Percentiles rank a stretch among this genome's conserved stretches.
phyloP scores from a whole-genome alignment of 441 rosid genomes.

The Gossypium schwendimanii region DNA sequence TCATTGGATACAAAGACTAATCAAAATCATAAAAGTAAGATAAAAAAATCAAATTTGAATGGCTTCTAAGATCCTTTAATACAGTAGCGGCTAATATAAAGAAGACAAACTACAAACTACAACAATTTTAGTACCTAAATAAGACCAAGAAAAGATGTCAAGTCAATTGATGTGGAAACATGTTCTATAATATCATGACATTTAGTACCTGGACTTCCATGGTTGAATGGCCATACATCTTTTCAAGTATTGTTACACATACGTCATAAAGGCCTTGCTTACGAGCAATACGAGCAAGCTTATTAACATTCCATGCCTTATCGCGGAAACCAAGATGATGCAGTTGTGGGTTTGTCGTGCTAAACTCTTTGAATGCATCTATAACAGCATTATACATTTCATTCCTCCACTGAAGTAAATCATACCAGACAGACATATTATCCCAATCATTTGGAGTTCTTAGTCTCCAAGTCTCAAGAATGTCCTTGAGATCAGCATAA shows the following conservation, averaged over 20 bases:
- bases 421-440: constrained; percentile 92
- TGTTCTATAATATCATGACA: not conserved
- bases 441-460: constrained; percentile 99
- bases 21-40: not conserved
- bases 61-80: not conserved
- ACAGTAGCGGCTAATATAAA: not conserved
- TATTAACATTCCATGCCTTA: constrained; percentile 98
- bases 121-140: not conserved
- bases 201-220: constrained; percentile 95
- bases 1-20: not conserved
- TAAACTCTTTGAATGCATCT: constrained; percentile 88
- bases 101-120: not conserved
- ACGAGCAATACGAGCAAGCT: constrained; percentile 95
- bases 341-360: constrained; percentile 65
- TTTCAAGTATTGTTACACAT: constrained; percentile 82
- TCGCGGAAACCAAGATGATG: constrained; percentile 97
- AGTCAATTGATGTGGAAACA: not conserved
- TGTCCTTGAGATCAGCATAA: constrained; percentile 94
- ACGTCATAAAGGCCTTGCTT: constrained; percentile 95
- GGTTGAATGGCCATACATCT: constrained; percentile 95
- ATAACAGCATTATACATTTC: constrained; percentile 90
- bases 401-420: constrained; percentile 96
- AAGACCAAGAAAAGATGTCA: not conserved
- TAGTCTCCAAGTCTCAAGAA: constrained; percentile 96
- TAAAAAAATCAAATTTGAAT: not conserved